Evolutionary conservation across 1,284 basidiomycete species (phyloP).

Genomic region (Earliella scabrosa): DNA sequence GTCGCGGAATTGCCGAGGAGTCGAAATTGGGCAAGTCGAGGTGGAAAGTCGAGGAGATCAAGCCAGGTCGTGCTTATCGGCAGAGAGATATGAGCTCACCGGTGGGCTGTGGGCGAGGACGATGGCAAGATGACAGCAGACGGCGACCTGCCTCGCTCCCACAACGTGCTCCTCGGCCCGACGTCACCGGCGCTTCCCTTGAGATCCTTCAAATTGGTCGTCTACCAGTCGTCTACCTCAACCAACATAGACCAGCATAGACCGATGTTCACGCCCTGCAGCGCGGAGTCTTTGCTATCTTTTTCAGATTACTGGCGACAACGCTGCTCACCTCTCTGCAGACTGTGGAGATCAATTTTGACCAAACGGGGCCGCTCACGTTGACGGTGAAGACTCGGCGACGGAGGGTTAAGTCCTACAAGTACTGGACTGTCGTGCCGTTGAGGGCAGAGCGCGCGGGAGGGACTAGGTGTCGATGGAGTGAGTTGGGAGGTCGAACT

Average conservation of each 20-base stretch:
- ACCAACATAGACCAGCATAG: not conserved
- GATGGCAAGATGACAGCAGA: constrained; percentile 10
- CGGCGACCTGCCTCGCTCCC: constrained; percentile 12
- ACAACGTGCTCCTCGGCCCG: constrained; percentile 9
- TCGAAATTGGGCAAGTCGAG: not conserved
- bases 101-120: constrained; percentile 12
- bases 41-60: constrained; percentile 4
- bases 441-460: no score
- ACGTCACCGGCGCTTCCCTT: constrained; percentile 6
- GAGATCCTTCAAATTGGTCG: not conserved
- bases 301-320: no score
- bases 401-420: no score
- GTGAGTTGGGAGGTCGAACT: no score
- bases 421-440: no score
- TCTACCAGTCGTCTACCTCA: not conserved
- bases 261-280: not conserved
- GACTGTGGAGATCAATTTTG: no score
- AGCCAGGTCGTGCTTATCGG: constrained; percentile 8
- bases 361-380: no score
- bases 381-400: no score
- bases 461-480: no score
- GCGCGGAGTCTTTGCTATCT: no score
- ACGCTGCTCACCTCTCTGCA: no score
- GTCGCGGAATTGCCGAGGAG: constrained; percentile 9
- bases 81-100: constrained; percentile 1